A percentile compares a stretch with the other conserved stretches of the same genome.
Evolutionary conservation across 2,329 filamentous ascomycete species (phyloP).

Genomic region (Zopfia rhizophila): DNA sequence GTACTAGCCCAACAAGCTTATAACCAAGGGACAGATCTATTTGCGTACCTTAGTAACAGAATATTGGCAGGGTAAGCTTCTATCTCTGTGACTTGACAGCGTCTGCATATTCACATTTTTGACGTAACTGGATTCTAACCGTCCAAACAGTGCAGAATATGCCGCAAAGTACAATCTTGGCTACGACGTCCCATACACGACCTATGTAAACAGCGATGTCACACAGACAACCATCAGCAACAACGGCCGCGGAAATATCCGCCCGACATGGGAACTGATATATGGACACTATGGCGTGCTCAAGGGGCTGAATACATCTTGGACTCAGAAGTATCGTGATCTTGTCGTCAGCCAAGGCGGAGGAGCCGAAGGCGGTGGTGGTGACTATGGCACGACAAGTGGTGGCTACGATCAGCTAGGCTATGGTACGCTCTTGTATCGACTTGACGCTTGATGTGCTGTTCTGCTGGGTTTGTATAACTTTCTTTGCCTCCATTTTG

Average conservation of each 20-base stretch:
- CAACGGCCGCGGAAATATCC: conserved; percentile 43
- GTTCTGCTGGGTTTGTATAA: no score
- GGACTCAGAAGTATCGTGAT: conserved; percentile 49
- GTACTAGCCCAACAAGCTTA: conserved; percentile 55
- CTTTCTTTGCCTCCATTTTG: no score
- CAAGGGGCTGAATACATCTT: conserved; percentile 52
- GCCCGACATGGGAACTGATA: conserved; percentile 54
- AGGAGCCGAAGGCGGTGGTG: conserved; percentile 58
- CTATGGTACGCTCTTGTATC: conserved; percentile 49
- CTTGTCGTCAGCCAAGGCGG: conserved; percentile 42
- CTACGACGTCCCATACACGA: conserved; percentile 55
- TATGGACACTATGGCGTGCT: conserved; percentile 50
- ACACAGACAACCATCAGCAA: conserved; percentile 48
- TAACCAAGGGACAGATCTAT: conserved; percentile 58
- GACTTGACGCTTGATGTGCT: no score
- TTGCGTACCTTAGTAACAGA: conserved; percentile 43
- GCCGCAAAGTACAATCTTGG: conserved; percentile 56
- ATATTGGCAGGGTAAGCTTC: conserved; percentile 50
- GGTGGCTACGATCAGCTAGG: conserved; percentile 57
- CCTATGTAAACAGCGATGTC: conserved; percentile 53
- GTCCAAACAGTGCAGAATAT: conserved; percentile 46
- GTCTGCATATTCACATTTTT: not conserved
- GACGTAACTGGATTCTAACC: not conserved
- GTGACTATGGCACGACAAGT: conserved; percentile 54
- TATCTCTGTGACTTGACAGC: not conserved